phyloP scores from a whole-genome alignment of 2,329 filamentous ascomycete species.

The Daldinia eschscholtzii region DNA sequence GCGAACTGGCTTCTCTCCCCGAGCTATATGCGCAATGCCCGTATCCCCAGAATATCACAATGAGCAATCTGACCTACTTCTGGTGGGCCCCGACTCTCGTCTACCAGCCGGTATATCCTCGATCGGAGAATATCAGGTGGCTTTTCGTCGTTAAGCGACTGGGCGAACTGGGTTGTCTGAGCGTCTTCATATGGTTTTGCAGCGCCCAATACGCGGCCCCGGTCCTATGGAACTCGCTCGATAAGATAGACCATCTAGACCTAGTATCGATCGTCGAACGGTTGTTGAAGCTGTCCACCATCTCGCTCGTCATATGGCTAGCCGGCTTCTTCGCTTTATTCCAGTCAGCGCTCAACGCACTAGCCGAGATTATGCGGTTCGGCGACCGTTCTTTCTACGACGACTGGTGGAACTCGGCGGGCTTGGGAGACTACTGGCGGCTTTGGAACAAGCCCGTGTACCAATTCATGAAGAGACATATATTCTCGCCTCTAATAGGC shows the following conservation, averaged over 20 bases:
- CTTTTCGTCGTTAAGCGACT: constrained; percentile 86
- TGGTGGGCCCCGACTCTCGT: constrained; percentile 98
- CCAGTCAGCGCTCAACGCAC: constrained; percentile 89
- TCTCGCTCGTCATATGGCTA: constrained; percentile 96
- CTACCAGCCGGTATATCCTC: constrained; percentile 96
- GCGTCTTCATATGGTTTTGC: constrained; percentile 94
- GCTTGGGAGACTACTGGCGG: constrained; percentile 90
- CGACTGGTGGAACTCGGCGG: constrained; percentile 97
- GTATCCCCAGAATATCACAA: constrained; percentile 91
- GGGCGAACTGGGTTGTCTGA: constrained; percentile 80
- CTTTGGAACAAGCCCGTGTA: constrained; percentile 99
- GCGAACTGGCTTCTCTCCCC: constrained; percentile 78
- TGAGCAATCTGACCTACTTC: constrained; percentile 91
- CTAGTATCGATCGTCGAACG: constrained; percentile 86
- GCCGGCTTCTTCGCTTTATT: constrained; percentile 98
- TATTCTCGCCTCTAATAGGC: constrained; percentile 89
- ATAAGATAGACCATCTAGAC: constrained; percentile 86
- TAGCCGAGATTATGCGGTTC: constrained; percentile 91
- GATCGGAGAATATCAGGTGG: constrained; percentile 85
- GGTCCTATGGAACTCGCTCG: constrained; percentile 87
- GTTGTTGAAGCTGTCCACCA: constrained; percentile 93
- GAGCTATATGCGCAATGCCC: constrained; percentile 85
- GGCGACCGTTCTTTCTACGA: constrained; percentile 95
- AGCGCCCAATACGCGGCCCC: constrained; percentile 95
- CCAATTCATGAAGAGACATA: constrained; percentile 94